Conservation (phyloP, 2,329 filamentous ascomycete genomes). For the Talaromyces albobiverticillius region DNA sequence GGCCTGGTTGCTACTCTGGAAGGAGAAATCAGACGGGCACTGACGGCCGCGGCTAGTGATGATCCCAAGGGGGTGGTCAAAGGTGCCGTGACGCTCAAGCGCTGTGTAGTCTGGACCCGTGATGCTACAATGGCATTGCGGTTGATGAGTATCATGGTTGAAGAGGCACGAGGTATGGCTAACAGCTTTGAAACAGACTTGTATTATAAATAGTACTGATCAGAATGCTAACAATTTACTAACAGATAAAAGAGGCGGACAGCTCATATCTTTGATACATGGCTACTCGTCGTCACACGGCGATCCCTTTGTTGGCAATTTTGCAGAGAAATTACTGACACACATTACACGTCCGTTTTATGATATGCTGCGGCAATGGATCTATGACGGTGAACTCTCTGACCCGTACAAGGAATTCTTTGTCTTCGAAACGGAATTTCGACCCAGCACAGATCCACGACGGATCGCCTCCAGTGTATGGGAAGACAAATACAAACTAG, state of each 20-base stretch:
- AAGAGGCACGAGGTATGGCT: constrained; percentile 75
- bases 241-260: constrained; percentile 71
- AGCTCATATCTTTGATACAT: constrained; percentile 91
- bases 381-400: constrained; percentile 96
- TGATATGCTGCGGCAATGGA: constrained; percentile 93
- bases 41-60: constrained; percentile 61
- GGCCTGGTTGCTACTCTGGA: constrained; percentile 89
- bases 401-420: constrained; percentile 97
- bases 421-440: constrained; percentile 71
- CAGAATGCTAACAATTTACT: constrained; percentile 14
- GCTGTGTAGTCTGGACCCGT: constrained; percentile 94
- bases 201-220: too few relatives aligned
- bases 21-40: constrained; percentile 80
- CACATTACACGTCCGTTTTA: constrained; percentile 95
- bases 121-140: constrained; percentile 95
- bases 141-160: constrained; percentile 89
- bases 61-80: constrained; percentile 73
- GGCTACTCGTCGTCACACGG: constrained; percentile 90
- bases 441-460: constrained; percentile 49
- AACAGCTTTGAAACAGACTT: background rate
- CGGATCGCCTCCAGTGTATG: constrained; percentile 78
- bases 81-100: constrained; percentile 86
- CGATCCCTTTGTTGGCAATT: constrained; percentile 88
- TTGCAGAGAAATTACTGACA: constrained; percentile 81
- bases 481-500: constrained; percentile 94